Evolutionary conservation across 129 eudicot species (phyloP), one percentile per base, ranked within the genome.

Genomic region (Tanacetum coccineum): DNA sequence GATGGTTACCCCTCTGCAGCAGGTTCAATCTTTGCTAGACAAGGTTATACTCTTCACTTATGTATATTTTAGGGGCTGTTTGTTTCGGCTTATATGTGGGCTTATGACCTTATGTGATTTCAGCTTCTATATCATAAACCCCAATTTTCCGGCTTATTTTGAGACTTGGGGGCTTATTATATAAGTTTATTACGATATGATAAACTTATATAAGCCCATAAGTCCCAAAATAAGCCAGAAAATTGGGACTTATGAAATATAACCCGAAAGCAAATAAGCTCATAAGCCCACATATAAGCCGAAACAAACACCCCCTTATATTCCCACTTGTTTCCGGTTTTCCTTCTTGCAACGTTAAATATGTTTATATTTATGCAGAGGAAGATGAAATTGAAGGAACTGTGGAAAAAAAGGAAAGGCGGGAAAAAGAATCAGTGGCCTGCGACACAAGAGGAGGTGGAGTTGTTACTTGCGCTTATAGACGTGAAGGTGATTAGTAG

Each of bases 351-450:
- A 6, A 28, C 10, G 42, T 7, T 36, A 9, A 22, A 36, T 36
- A 1, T 36, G 42, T 36, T 36, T 36, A 9, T 7, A 36, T 45
- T 26, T 36, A 15, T 82, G 81, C 93, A 93, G 96, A 93, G 70
- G 84, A 76, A 72, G 69, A 61, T 86, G 80, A 93, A 81, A 76
- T 74, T 93, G 84, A 93, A 93, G 86, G 96, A 93, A 70, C 66
- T 82, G 62, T 76, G 90, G 76, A 85, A 82, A 61, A 93, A 58
- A 82, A 74, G 79, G 77, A 89, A 83, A 74, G 81, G 89, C n/a
- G 82, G 87, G 82, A 86, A 84, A 54, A 87, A 89, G 86, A 84
- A 89, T 49, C 58, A 79, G 28, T 93, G 99, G 99, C 93, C 95
- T 8, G 71, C 56, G 36, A 76, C 87, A 10, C 70, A 70, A 30